Percentiles rank a stretch among this genome's conserved stretches.
Conservation (phyloP, 2,329 filamentous ascomycete genomes). For the Chalaropsis thielavioides region DNA sequence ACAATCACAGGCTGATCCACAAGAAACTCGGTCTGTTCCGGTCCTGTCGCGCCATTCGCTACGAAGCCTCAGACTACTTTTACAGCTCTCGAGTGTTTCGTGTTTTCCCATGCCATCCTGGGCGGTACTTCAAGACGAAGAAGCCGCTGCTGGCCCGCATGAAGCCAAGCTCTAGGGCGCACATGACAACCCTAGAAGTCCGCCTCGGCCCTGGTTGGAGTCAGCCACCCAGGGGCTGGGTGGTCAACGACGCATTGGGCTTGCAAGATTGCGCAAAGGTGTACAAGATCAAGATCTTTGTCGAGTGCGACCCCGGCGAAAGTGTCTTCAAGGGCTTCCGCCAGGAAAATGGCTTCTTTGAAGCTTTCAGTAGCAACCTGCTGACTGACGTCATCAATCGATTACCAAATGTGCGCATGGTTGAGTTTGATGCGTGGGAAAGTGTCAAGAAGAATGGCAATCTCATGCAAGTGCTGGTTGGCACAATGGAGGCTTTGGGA, state of each 20-base stretch:
- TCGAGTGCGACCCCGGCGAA: conserved; percentile 58
- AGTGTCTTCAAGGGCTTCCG: conserved; percentile 54
- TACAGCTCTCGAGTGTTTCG: conserved; percentile 49
- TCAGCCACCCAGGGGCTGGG: conserved; percentile 55
- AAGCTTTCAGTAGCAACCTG: conserved; percentile 46
- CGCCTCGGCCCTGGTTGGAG: conserved; percentile 61
- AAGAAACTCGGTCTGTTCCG: conserved; percentile 46
- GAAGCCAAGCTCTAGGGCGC: conserved; percentile 42
- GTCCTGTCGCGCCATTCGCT: conserved; percentile 45
- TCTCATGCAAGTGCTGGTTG: conserved; percentile 48
- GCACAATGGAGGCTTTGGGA: conserved; percentile 33
- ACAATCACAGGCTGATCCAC: conserved; percentile 48
- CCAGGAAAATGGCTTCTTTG: conserved; percentile 52
- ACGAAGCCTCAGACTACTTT: conserved; percentile 50
- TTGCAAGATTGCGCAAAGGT: conserved; percentile 47
- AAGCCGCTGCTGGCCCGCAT: conserved; percentile 55
- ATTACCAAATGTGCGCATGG: conserved; percentile 39
- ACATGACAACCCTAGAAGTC: conserved; percentile 51
- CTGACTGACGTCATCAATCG: conserved; percentile 41
- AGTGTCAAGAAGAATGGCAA: conserved; percentile 50
- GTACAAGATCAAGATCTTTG: conserved; percentile 48
- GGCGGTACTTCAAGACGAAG: conserved; percentile 58
- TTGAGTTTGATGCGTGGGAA: conserved; percentile 57
- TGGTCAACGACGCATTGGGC: conserved; percentile 49
- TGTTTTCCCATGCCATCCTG: conserved; percentile 50